Conservation (phyloP, 2,329 filamentous ascomycete genomes). For the Aspergillus luchuensis region DNA sequence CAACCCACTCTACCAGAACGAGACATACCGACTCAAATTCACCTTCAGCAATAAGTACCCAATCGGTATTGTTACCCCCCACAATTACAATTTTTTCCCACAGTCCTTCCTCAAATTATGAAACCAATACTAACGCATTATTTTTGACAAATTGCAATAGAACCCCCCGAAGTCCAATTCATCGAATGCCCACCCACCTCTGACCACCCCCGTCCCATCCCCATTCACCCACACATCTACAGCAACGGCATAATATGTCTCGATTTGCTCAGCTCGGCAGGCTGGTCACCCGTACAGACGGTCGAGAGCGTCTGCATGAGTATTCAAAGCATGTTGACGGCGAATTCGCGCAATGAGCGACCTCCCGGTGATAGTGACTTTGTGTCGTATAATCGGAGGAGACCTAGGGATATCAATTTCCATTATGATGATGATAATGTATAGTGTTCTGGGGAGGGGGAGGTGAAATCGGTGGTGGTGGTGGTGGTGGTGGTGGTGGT, state of each 20-base stretch:
- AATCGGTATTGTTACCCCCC: constrained; percentile 65
- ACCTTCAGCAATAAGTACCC: constrained; percentile 82
- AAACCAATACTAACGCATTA: constrained; percentile 20
- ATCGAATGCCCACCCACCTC: constrained; percentile 56
- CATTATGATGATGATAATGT: constrained; percentile 89
- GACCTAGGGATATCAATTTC: constrained; percentile 88
- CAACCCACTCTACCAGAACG: constrained; percentile 81
- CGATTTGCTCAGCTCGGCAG: constrained; percentile 81
- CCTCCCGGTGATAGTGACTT: constrained; percentile 91
- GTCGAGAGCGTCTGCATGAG: constrained; percentile 97
- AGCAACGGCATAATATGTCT: constrained; percentile 98
- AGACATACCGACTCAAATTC: constrained; percentile 85
- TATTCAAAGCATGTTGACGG: constrained; percentile 96
- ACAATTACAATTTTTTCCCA: not conserved
- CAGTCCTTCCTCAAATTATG: no score
- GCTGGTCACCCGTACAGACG: constrained; percentile 96
- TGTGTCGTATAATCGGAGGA: constrained; percentile 73
- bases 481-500: not conserved
- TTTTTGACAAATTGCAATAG: constrained; percentile 48
- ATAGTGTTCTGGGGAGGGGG: constrained; percentile 34
- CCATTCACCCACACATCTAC: constrained; percentile 97
- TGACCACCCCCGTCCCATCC: constrained; percentile 62
- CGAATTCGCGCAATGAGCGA: constrained; percentile 87
- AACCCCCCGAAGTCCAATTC: constrained; percentile 94
- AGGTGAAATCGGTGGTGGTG: not conserved